A percentile compares a stretch with the other conserved stretches of the same genome.
phyloP scores from a whole-genome alignment of 2,329 filamentous ascomycete species.

The Penicillium oxalicum region DNA sequence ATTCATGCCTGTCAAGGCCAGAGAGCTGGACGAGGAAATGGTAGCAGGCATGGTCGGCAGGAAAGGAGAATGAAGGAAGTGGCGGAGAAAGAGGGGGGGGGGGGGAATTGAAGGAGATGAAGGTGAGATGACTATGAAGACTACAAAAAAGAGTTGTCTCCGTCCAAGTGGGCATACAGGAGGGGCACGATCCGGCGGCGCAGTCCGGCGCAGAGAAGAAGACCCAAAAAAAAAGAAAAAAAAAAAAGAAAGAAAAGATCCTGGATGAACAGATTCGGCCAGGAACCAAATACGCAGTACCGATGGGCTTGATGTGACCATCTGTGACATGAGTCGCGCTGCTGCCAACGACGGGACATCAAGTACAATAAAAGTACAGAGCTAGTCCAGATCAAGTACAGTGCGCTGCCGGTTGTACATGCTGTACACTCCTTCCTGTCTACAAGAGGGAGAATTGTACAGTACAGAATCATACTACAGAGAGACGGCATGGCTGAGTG shows the following conservation, averaged over 20 bases:
- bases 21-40: slow-evolving; percentile 32
- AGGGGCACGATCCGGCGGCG: slow-evolving; percentile 24
- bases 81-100: slow-evolving; percentile 16
- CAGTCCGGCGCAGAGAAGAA: slow-evolving; percentile 19
- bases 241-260: slow-evolving; percentile 10
- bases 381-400: no score
- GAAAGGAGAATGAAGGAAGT: slow-evolving; percentile 12
- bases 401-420: no score
- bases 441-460: no score
- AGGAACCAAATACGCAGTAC: no score
- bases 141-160: slow-evolving; percentile 1
- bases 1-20: slow-evolving; percentile 43
- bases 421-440: no score
- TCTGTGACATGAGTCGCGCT: no score
- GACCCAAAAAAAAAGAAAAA: not conserved
- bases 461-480: no score
- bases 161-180: slow-evolving; percentile 17
- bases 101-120: slow-evolving; percentile 14
- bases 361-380: no score
- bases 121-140: slow-evolving; percentile 4
- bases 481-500: no score
- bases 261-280: no score
- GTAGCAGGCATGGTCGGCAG: slow-evolving; percentile 34
- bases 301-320: no score
- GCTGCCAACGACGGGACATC: no score